Evolutionary conservation across 306 rosid species (phyloP), one percentile per base, ranked within the genome.

Genomic region (Cicer arietinum): DNA sequence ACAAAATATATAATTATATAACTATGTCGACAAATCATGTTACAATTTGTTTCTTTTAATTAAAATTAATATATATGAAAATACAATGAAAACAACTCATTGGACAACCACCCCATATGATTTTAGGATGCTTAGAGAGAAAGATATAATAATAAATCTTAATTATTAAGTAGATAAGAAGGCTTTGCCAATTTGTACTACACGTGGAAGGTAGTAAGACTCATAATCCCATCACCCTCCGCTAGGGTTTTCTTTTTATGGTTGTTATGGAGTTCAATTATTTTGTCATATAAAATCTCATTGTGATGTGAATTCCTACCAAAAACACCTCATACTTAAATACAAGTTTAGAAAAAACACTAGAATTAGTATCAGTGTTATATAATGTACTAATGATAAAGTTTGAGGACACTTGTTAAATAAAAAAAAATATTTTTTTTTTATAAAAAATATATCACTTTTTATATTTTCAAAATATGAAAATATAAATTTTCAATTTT

Each of bases 101-200:
- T 52, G 10, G 30, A 65, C 79, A 68, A 70, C 13, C 57, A 68
- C 54, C 73, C 10, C 74, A 54, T 74, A 81, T 74, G 69, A 58
- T 71, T 44, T 25, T 50, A 45, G 71, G 44, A 48, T 74, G 65
- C 84, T 80, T 84, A 20, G 43, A 65, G 5, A 11, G 70, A 37
- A 84, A 76, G 82, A 14, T 50, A 67, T 17, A 17, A 79, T 71
- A 67, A 77, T 74, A 14, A 67, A 70, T 61, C 72, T 69, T 74
- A 48, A 75, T 78, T 50, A 58, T 70, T 60, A 46, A 70, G 57
- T 47, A 7, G 80, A 85, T 78, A 13, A 51, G 73, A 48, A 42
- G 45, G 45, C 65, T 51, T 77, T 10, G 66, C 73, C 70, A 70
- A 81, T 59, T 78, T 69, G 63, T 12, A 37, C 70, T 50, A 51